A percentile compares a stretch with the other conserved stretches of the same genome.
Evolutionary conservation across 208 protist species (phyloP).

Genomic region (Crithidia expoeki): DNA sequence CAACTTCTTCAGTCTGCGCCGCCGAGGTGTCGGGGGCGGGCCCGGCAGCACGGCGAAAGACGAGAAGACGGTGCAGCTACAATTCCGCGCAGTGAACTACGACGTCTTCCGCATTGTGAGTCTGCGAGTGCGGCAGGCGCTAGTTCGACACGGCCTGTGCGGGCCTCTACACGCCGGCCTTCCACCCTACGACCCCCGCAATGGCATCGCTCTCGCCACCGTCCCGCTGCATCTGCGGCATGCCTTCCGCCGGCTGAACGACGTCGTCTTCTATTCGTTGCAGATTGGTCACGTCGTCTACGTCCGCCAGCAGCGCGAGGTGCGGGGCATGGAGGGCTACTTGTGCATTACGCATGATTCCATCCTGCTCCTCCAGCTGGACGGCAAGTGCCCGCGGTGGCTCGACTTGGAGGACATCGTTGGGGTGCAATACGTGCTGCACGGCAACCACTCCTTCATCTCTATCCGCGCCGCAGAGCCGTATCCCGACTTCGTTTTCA

Average conservation of each 20-base stretch:
- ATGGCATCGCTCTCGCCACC: slow-evolving; percentile 54
- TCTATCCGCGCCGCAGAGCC: slow-evolving; percentile 35
- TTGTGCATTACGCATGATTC: slow-evolving; percentile 52
- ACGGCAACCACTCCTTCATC: slow-evolving; percentile 46
- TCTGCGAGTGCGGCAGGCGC: slow-evolving; percentile 42
- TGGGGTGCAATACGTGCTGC: slow-evolving; percentile 47
- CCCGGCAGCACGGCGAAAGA: slow-evolving; percentile 6
- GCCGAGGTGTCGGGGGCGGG: neutral
- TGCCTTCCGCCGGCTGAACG: slow-evolving; percentile 44
- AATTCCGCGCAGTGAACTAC: slow-evolving; percentile 47
- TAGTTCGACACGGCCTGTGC: slow-evolving; percentile 47
- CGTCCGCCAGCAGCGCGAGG: slow-evolving; percentile 48
- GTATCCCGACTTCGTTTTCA: slow-evolving; percentile 53
- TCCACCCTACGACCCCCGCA: slow-evolving; percentile 64
- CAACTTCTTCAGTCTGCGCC: slow-evolving; percentile 31
- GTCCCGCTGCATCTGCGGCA: slow-evolving; percentile 63
- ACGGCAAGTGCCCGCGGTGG: slow-evolving; percentile 54
- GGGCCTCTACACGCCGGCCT: slow-evolving; percentile 51
- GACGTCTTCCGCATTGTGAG: slow-evolving; percentile 47
- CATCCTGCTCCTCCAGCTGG: slow-evolving; percentile 46
- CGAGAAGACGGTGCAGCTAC: slow-evolving; percentile 28
- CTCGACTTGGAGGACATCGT: slow-evolving; percentile 45
- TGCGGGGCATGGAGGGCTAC: slow-evolving; percentile 46
- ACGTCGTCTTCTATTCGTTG: slow-evolving; percentile 57
- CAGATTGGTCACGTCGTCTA: slow-evolving; percentile 53